Evolutionary conservation across 495 filamentous ascomycete genomes (phyloP), one percentile per base, ranked within the genome.

Genomic region (Trichocladium uniseriatum): DNA sequence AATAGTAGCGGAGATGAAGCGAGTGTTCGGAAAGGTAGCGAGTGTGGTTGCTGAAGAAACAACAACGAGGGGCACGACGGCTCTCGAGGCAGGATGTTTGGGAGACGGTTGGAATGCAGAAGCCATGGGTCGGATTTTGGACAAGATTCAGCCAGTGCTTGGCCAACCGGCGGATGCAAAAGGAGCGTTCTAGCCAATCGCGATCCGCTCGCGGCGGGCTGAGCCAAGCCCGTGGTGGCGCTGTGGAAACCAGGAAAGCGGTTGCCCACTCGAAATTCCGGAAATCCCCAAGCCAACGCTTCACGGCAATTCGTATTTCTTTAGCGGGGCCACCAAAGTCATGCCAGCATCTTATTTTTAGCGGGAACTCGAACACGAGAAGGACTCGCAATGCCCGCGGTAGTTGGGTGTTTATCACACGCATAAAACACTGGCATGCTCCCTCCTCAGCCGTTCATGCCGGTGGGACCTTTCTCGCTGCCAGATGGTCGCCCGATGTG

Each of bases 11-110:
- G 22, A 42, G 15, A 29, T 10, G 27, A 41, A 58, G 48, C 56
- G 55, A 53, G 35, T 43, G 55, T 57, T 37, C 36, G 28, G 35
- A 39, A 36, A 21, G 13, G 39, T 42, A 58, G 52, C 56, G 56
- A 59, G 50, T 34, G 56, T 55, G 52, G 50, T 59, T 56, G 49
- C 53, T 48, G 43, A 56, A 56, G 56, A 38, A 59, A 59, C 56
- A 54, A 29, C 35, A 47, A 50, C 44, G 38, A 48, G 39, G 42
- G 43, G 31, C 14, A 27, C 14, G 10, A 34, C 22, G 49, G 34
- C 34, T 37, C 35, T 45, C 6, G 21, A 41, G 24, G 15, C 7
- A 35, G 8, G 40, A 27, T 29, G 48, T 35, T 50, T 37, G 32
- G 51, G 55, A 50, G 34, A 38, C 32, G 52, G 46, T 41, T 61